phyloP scores from a whole-genome alignment of 164 flowering plant genomes.

The Echeveria elegans region DNA sequence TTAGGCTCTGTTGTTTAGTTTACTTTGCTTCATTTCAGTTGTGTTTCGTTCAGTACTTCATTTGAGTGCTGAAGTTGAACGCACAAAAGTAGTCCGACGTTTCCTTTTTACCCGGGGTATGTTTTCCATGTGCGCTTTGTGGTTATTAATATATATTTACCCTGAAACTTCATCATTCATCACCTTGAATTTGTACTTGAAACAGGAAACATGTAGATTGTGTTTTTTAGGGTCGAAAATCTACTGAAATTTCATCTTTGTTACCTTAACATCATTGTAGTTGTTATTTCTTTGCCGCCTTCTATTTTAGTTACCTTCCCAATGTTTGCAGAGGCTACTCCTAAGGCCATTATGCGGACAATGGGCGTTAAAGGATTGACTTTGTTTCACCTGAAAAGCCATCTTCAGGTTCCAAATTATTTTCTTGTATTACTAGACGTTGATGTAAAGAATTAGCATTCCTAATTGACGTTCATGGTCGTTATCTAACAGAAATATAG shows the following conservation, averaged over 20 bases:
- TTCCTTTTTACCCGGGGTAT: background rate
- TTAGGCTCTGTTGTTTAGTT: background rate
- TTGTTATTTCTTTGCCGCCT: background rate
- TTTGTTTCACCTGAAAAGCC: constrained; percentile 72
- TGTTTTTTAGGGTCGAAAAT: too few relatives aligned
- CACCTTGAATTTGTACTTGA: too few relatives aligned
- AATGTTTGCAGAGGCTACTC: constrained; percentile 60
- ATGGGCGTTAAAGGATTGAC: constrained; percentile 82
- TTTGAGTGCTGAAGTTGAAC: background rate
- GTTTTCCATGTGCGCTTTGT: background rate
- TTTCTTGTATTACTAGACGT: background rate
- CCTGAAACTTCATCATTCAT: too few relatives aligned
- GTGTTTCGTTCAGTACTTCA: background rate
- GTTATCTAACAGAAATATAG: constrained; percentile 49
- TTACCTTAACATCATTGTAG: background rate
- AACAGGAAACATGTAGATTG: too few relatives aligned
- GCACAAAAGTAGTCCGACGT: background rate
- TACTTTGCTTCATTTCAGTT: background rate
- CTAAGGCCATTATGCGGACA: constrained; percentile 67
- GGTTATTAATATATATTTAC: too few relatives aligned
- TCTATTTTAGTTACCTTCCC: background rate
- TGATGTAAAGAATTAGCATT: background rate
- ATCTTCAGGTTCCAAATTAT: constrained; percentile 57
- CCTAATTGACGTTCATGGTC: background rate
- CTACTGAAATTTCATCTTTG: too few relatives aligned